Base-by-base conservation (phyloP, 306 rosid genomes). In the Lathyrus oleraceus region DNA sequence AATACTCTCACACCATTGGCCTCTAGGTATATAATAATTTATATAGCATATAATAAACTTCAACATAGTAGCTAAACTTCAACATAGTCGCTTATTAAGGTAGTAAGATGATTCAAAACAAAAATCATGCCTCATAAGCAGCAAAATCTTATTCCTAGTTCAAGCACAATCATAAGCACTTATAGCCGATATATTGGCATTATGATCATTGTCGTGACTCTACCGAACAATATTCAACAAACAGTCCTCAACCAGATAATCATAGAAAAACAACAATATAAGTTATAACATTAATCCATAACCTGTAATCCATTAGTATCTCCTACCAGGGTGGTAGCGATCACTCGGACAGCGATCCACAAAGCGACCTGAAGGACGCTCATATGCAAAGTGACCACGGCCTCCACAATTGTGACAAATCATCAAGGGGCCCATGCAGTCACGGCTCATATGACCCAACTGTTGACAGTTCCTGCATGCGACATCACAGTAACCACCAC, bases 371-470 rank as follows among this genome's bases (percentile, higher is more conserved):
- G 98, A 94, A 64, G 98, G 98, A 76, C 98, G 90, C 83, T 94
- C 98, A 5, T 88, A 94, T 13, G 98, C 98, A 17, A 94, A 66
- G 78, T 94, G 98, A 19, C 98, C 98, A 17, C 98, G 91, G 10
- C 98, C 98, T 40, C 98, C 98, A 43, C 98, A 94, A 70, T 94
- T 94, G 80, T 94, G 98, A 70, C 98, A 94, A 62, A 90, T 85
- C 97, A 88, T 84, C 86, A 88, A 80, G 66, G 97, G 95, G 10
- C 97, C 97, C 96, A 94, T 83, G 82, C 99, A 94, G 73, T 94
- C 99, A 82, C 99, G 83, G 75, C 99, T 94, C 92, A 88, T 85
- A 80, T 94, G 99, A 47, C 97, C 97, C 62, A 88, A 71, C 72
- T 91, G 99, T 71, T 94, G 96, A 74, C 99, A 94, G 83, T 81